Evolutionary conservation across 306 rosid species (phyloP).

Genomic region (Lathyrus aphaca): DNA sequence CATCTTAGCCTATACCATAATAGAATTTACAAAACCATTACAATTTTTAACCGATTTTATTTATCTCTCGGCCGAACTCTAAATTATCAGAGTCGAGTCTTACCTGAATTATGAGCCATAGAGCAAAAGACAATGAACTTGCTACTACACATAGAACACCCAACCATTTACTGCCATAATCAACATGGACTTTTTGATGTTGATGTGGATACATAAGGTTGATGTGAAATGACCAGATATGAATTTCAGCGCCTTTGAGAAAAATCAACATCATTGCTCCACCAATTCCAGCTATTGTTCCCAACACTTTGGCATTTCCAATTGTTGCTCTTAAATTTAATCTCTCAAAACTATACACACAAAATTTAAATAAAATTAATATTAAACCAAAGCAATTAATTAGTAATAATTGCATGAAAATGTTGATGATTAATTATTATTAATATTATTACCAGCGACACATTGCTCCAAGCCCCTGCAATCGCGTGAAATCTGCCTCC

Average conservation of each 20-base stretch:
- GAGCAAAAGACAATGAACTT: slow-evolving; percentile 46
- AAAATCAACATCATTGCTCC: slow-evolving; percentile 76
- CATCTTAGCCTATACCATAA: slow-evolving; percentile 59
- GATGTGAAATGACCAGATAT: slow-evolving; percentile 61
- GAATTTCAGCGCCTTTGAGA: slow-evolving; percentile 54
- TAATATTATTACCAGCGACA: slow-evolving; percentile 45
- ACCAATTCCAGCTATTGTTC: slow-evolving; percentile 66
- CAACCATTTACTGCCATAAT: slow-evolving; percentile 14
- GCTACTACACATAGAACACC: slow-evolving; percentile 41
- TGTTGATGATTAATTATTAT: background rate
- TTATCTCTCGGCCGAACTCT: too few relatives aligned
- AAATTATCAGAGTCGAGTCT: too few relatives aligned
- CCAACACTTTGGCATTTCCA: slow-evolving; percentile 68
- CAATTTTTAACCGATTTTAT: too few relatives aligned
- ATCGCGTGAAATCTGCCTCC: too few relatives aligned
- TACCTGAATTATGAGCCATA: slow-evolving; percentile 47
- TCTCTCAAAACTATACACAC: slow-evolving; percentile 51
- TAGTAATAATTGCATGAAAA: background rate
- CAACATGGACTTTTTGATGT: slow-evolving; percentile 26
- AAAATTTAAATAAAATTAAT: background rate
- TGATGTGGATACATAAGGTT: slow-evolving; percentile 50
- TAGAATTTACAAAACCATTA: too few relatives aligned
- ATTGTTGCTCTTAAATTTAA: slow-evolving; percentile 42
- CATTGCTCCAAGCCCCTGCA: too few relatives aligned
- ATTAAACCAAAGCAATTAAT: background rate